Conservation (phyloP, 495 filamentous ascomycete species). For the Tuber aestivum region DNA sequence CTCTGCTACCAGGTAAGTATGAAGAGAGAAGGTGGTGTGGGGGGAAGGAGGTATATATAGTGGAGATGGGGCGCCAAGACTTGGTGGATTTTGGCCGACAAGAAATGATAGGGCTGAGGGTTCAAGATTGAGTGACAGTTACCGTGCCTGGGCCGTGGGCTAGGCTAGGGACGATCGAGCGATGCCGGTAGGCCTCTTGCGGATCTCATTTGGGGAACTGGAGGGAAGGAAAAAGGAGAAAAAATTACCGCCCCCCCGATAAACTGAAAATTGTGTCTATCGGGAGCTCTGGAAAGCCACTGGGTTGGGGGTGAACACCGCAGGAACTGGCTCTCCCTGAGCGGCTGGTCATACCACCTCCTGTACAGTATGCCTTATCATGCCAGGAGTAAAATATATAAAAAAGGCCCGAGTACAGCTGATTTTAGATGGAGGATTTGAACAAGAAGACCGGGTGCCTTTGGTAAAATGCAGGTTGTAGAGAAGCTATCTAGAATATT, state of each 20-base stretch:
- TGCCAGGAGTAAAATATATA: too few species aligned
- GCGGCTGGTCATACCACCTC: background rate
- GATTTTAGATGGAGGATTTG: background rate
- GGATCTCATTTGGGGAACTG: too few species aligned
- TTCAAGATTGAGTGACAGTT: background rate
- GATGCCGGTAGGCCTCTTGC: too few species aligned
- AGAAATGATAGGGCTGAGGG: background rate
- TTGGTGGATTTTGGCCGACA: background rate
- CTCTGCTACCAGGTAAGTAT: background rate
- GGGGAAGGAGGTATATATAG: background rate
- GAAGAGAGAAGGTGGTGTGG: background rate
- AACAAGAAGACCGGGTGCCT: background rate
- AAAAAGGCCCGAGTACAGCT: too few species aligned
- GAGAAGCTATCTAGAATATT: too few species aligned
- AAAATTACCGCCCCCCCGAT: background rate
- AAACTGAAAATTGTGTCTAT: background rate
- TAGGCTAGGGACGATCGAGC: too few species aligned
- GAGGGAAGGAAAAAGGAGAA: background rate
- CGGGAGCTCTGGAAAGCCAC: too few species aligned
- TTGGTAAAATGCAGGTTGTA: background rate
- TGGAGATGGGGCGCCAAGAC: background rate
- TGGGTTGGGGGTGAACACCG: too few species aligned
- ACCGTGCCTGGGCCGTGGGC: too few species aligned
- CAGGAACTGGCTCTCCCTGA: background rate
- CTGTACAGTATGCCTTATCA: too few species aligned